Base-by-base conservation (phyloP, 148 eudicot genomes). In the Arctostaphylos glauca region DNA sequence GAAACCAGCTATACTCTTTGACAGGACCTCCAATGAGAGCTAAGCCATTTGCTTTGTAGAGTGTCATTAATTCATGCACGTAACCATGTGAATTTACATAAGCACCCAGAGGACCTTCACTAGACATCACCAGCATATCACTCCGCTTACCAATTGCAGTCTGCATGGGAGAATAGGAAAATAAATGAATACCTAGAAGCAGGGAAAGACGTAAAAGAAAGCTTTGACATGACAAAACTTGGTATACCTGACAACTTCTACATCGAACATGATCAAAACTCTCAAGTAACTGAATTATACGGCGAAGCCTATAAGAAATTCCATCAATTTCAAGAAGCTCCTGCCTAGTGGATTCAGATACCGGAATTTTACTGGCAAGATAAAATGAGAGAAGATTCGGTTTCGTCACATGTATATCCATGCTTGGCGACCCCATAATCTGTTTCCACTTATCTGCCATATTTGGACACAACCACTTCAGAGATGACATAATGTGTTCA, bases 311-410 rank as follows among this genome's bases (percentile, higher is more conserved):
- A 86, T 92, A 93, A 67, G 97, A 90, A 84, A 89, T 91, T 74
- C 98, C 99, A 90, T 94, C 91, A 66, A 96, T 96, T 78, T 96
- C 99, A 70, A 96, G 88, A 70, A 96, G 95, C 88, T 96, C 99
- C 85, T 94, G 99, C 88, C 97, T 94, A n/a, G 90, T 86, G 71
- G 94, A 89, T 84, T 90, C 99, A 43, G 98, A 96, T 60, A 93
- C 90, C 50, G 98, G 98, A 86, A 94, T 90, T 89, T 92, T 96
- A 89, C 98, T 94, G 74, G 93, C 99, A 81, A 96, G 87, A 78
- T 92, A 86, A 86, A 94, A 96, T 6, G 99, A 96, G 73, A 96
- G 87, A 78, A 90, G 87, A 77, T 88, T 94, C 5, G 99, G 99
- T 52, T 93, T 90, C 84, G 84, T 89, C 59, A 90, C 89, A 76